These are phyloP conservation scores for Aeminium ludgeri DNA, from an alignment of 495 filamentous ascomycete genomes.

Conservation along the genomic window DNA sequence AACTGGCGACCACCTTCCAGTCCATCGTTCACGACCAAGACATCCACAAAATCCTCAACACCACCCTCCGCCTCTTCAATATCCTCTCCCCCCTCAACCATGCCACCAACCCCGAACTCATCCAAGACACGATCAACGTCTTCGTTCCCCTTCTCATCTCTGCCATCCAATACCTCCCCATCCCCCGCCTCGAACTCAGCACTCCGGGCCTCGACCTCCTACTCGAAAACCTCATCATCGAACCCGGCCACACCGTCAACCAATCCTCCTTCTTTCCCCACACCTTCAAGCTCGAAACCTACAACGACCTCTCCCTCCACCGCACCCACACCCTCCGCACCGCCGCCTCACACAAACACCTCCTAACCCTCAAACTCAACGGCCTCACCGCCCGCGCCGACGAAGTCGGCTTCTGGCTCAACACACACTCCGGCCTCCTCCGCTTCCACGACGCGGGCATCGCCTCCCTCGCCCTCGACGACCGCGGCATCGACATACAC, in stretches of 20 bases:
- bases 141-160: conserved; percentile 65
- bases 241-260: conserved; percentile 74
- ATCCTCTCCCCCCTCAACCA: conserved; percentile 45
- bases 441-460: conserved; percentile 66
- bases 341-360: conserved; percentile 44
- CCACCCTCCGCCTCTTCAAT: conserved; percentile 43
- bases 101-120: conserved; percentile 46
- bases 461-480: conserved; percentile 67
- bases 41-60: conserved; percentile 47
- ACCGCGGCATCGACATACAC: conserved; percentile 70
- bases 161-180: conserved; percentile 68
- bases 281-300: conserved; percentile 60
- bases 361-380: conserved; percentile 58
- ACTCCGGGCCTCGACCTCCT: conserved; percentile 71
- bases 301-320: conserved; percentile 69
- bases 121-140: conserved; percentile 56
- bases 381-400: conserved; percentile 68
- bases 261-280: conserved; percentile 79
- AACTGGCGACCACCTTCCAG: conserved; percentile 48
- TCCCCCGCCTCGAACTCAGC: conserved; percentile 70
- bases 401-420: conserved; percentile 68
- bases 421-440: conserved; percentile 47
- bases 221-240: conserved; percentile 76
- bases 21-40: conserved; percentile 53
- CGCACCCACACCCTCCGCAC: conserved; percentile 56